These are phyloP conservation scores for Kluyveromyces sp. DNA, from an alignment of 1,139 yeast species.

Conservation along the genomic window DNA sequence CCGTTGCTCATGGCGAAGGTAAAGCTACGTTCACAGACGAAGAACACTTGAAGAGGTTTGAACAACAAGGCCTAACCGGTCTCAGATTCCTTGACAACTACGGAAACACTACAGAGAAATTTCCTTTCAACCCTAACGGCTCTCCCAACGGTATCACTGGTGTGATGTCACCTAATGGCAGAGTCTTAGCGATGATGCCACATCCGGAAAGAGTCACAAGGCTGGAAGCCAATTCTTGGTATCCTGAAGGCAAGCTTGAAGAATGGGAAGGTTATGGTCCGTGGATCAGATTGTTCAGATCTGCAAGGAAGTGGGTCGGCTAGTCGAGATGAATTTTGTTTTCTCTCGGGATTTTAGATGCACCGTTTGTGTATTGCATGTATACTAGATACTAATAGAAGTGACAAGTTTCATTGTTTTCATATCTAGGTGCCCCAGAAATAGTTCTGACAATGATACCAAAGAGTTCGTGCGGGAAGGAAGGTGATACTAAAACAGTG, in stretches of 20 bases:
- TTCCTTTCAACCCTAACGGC: slow-evolving; percentile 96
- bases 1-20: slow-evolving; percentile 99
- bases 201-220: slow-evolving; percentile 96
- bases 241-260: slow-evolving; percentile 61
- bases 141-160: slow-evolving; percentile 93
- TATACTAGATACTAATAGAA: neutral
- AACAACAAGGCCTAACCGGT: slow-evolving; percentile 48
- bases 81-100: slow-evolving; percentile 85
- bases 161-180: slow-evolving; percentile 80
- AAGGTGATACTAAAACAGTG: neutral
- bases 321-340: slow-evolving; percentile 7
- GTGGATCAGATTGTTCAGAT: slow-evolving; percentile 89
- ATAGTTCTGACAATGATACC: too few relatives aligned
- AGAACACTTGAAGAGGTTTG: slow-evolving; percentile 42
- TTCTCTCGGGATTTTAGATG: neutral
- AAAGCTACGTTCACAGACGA: slow-evolving; percentile 57
- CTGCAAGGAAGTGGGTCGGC: slow-evolving; percentile 93
- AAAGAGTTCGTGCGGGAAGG: too few relatives aligned
- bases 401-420: neutral
- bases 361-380: neutral
- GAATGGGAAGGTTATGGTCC: slow-evolving; percentile 78
- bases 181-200: slow-evolving; percentile 98
- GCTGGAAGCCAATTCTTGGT: slow-evolving; percentile 85
- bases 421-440: neutral
- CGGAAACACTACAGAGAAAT: slow-evolving; percentile 71